Evolutionary conservation across 2,329 filamentous ascomycete genomes (phyloP), one percentile per base, ranked within the genome.

Genomic region (Kalmusia sp.): DNA sequence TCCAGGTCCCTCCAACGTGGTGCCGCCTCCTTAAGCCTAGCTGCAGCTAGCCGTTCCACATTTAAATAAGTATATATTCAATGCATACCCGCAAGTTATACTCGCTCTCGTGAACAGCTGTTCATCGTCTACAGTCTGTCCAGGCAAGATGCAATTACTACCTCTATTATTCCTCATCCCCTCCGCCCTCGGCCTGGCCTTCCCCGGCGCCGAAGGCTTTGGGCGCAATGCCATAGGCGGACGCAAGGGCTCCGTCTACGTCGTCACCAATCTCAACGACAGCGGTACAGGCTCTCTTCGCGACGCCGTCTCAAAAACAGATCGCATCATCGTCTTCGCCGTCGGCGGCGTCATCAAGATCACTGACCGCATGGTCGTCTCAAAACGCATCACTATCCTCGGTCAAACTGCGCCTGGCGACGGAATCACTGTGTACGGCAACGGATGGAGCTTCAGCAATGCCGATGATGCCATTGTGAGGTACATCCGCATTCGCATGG

Each of bases 401-500:
- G 80, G 80, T 4, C 80, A 83, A 64, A 83, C 80, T 1, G 80
- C 79, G 6, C 80, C 76, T 0, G 78, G 81, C 4, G 79, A 73
- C 21, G 79, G 77, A 12, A 76, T 84, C 35, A 82, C 80, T 1
- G 75, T 82, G 0, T 83, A 84, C 52, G 82, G 82, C n/a, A 82
- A 84, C 57, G 80, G 80, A 1, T 76, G 77, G 73, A 81, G 78
- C 2, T 82, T 80, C 57, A 81, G 78, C 3, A 80, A 82, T 38
- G 79, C 81, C 6, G 71, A 84, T 61, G 77, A 84, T 35, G 74
- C 79, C 24, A 83, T 85, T 53, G 77, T 83, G 27, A 77, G 82
- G n/a, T 83, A 84, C 63, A 76, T 84, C 17, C 77, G 81, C 15
- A 79, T 85, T 49, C 78, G 81, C 22, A 83, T 83, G 80, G 82